These are phyloP conservation scores for Crithidia fasciculata DNA, from an alignment of 208 protist genomes.

Conservation along the genomic window DNA sequence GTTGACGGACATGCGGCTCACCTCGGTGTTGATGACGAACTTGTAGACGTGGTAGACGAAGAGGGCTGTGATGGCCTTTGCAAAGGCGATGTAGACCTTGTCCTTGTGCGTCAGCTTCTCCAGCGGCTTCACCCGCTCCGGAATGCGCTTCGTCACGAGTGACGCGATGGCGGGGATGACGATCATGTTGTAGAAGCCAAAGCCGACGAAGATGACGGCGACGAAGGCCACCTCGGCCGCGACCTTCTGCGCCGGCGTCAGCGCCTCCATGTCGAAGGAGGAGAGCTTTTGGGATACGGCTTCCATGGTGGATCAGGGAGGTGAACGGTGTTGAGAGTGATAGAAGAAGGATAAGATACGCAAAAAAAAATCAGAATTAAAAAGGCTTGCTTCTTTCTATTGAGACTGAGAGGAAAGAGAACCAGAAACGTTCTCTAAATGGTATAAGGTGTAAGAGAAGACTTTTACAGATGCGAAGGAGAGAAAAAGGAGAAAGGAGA, in stretches of 20 bases:
- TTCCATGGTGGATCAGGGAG: slow-evolving; percentile 8
- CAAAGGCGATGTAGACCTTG: slow-evolving; percentile 58
- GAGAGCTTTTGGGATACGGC: background rate
- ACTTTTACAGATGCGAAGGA: too few relatives aligned
- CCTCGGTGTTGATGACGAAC: slow-evolving; percentile 50
- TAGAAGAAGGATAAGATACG: background rate
- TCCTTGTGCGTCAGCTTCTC: slow-evolving; percentile 52
- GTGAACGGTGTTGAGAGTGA: background rate
- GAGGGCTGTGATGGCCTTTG: slow-evolving; percentile 59
- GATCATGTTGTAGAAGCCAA: slow-evolving; percentile 62
- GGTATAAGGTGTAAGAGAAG: too few relatives aligned
- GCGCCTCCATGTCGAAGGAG: slow-evolving; percentile 18
- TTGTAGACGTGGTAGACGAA: slow-evolving; percentile 73
- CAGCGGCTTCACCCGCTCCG: slow-evolving; percentile 45
- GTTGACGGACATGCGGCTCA: slow-evolving; percentile 51
- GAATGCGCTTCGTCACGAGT: slow-evolving; percentile 49
- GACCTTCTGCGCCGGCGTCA: slow-evolving; percentile 22
- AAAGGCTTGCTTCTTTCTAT: too few relatives aligned
- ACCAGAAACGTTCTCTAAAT: too few relatives aligned
- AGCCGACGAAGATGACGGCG: slow-evolving; percentile 59
- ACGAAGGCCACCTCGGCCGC: slow-evolving; percentile 36
- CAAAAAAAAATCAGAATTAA: too few relatives aligned
- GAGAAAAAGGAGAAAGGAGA: too few relatives aligned
- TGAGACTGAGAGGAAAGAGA: too few relatives aligned
- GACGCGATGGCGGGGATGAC: slow-evolving; percentile 52